phyloP scores from a whole-genome alignment of 768 basidiomycete genomes.

The Amanita fuliginea region DNA sequence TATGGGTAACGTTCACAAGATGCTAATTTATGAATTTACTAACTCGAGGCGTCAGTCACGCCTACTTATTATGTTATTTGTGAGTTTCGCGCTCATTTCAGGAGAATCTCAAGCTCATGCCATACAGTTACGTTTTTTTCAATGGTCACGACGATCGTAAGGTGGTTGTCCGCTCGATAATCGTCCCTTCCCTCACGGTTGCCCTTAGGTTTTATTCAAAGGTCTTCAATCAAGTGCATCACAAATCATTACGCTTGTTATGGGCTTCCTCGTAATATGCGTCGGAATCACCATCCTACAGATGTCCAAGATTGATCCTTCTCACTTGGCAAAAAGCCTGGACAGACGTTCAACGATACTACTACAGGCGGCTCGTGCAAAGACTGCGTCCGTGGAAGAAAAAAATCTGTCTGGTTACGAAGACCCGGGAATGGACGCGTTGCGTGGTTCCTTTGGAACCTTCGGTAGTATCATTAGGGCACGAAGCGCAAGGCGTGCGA shows the following conservation, averaged over 20 bases:
- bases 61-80: slow-evolving; percentile 84
- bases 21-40: slow-evolving; percentile 7
- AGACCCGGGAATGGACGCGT: slow-evolving; percentile 87
- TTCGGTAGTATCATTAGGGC: slow-evolving; percentile 85
- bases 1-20: slow-evolving; percentile 38
- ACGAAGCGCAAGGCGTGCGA: slow-evolving; percentile 39
- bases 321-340: slow-evolving; percentile 52
- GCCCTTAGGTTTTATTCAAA: slow-evolving; percentile 68
- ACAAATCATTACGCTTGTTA: slow-evolving; percentile 82
- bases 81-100: slow-evolving; percentile 21
- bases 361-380: slow-evolving; percentile 69
- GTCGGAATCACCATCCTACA: slow-evolving; percentile 92
- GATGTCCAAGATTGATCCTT: slow-evolving; percentile 90
- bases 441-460: slow-evolving; percentile 86
- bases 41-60: slow-evolving; percentile 42
- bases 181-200: neutral
- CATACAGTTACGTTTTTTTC: slow-evolving; percentile 67
- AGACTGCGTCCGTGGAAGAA: slow-evolving; percentile 62
- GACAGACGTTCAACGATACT: slow-evolving; percentile 88
- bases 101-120: slow-evolving; percentile 6
- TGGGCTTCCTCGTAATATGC: slow-evolving; percentile 88
- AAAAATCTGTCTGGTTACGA: slow-evolving; percentile 56
- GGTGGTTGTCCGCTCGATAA: slow-evolving; percentile 12
- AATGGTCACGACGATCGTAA: slow-evolving; percentile 71
- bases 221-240: slow-evolving; percentile 70